Evolutionary conservation across 805 yeast genomes (phyloP).

Genomic region (Wickerhamomyces xylosicus): DNA sequence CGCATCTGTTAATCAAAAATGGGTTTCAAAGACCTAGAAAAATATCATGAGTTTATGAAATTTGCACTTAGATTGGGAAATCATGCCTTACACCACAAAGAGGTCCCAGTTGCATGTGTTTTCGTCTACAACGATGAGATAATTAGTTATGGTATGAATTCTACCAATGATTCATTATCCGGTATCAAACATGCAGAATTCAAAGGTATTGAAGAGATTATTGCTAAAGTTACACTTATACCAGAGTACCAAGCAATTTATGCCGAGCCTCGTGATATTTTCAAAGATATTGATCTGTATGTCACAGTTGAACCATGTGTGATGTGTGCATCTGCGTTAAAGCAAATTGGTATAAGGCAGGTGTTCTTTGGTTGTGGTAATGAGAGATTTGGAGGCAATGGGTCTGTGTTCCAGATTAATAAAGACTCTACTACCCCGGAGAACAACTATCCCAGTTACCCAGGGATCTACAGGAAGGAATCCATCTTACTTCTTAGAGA

Average conservation of each 20-base stretch:
- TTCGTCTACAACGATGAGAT: constrained; percentile 40
- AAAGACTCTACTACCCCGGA: constrained; percentile 25
- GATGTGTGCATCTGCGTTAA: constrained; percentile 90
- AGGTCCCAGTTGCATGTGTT: constrained; percentile 81
- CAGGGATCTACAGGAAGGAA: constrained; percentile 73
- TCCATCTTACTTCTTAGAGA: constrained; percentile 73
- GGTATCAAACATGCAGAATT: constrained; percentile 94
- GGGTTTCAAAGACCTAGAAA: constrained; percentile 4
- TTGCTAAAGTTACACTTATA: constrained; percentile 21
- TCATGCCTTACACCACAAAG: constrained; percentile 53
- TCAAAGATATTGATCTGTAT: constrained; percentile 56
- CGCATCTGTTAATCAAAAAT: no score
- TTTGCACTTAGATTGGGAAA: constrained; percentile 47
- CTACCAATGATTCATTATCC: constrained; percentile 72
- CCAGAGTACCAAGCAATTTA: constrained; percentile 9
- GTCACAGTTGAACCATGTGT: constrained; percentile 98
- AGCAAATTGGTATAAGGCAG: constrained; percentile 63
- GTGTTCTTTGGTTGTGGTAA: constrained; percentile 91
- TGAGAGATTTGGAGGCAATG: constrained; percentile 95
- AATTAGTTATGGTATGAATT: constrained; percentile 73
- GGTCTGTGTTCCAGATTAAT: constrained; percentile 64
- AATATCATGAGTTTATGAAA: constrained; percentile 32
- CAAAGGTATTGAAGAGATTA: constrained; percentile 55
- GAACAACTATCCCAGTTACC: constrained; percentile 42
- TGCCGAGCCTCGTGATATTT: constrained; percentile 23